These are phyloP conservation scores for Fusarium begoniae DNA, from an alignment of 2,329 filamentous ascomycete genomes.

Conservation along the genomic window DNA sequence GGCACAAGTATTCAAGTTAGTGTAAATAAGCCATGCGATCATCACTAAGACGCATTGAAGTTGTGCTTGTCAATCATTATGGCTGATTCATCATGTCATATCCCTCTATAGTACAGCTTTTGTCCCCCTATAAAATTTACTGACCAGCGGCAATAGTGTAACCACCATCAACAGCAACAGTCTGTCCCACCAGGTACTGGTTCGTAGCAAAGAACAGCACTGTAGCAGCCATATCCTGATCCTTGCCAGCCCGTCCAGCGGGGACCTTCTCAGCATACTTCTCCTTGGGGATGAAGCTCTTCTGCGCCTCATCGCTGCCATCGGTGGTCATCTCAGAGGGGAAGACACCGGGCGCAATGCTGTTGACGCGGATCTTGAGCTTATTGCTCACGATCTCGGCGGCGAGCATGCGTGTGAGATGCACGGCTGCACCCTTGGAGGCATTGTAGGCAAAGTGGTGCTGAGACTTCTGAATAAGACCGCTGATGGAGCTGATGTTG, in stretches of 20 bases:
- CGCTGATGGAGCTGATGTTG: constrained; percentile 75
- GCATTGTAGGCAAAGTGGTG: constrained; percentile 74
- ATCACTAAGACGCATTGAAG: background rate
- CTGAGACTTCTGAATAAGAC: constrained; percentile 68
- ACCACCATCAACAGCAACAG: constrained; percentile 55
- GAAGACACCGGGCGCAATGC: constrained; percentile 76
- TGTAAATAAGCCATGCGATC: accelerated
- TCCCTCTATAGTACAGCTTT: background rate
- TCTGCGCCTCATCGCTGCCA: constrained; percentile 59
- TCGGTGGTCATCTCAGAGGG: constrained; percentile 77
- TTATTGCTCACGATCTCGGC: constrained; percentile 66
- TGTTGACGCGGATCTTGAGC: constrained; percentile 74
- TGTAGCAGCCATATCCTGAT: constrained; percentile 75
- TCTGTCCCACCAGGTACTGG: constrained; percentile 57
- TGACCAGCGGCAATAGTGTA: constrained; percentile 51
- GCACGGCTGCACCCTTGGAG: constrained; percentile 71
- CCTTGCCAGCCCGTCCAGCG: constrained; percentile 71
- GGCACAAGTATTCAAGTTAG: too few species aligned
- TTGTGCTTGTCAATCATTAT: background rate
- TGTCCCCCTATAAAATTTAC: background rate
- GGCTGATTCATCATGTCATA: background rate
- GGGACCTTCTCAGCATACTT: constrained; percentile 70
- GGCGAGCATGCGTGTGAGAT: constrained; percentile 71
- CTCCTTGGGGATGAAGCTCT: constrained; percentile 66
- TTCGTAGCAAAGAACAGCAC: constrained; percentile 64